Evolutionary conservation across 2,329 filamentous ascomycete species (phyloP).

Genomic region (Paecilomyces dactylethromorphus): DNA sequence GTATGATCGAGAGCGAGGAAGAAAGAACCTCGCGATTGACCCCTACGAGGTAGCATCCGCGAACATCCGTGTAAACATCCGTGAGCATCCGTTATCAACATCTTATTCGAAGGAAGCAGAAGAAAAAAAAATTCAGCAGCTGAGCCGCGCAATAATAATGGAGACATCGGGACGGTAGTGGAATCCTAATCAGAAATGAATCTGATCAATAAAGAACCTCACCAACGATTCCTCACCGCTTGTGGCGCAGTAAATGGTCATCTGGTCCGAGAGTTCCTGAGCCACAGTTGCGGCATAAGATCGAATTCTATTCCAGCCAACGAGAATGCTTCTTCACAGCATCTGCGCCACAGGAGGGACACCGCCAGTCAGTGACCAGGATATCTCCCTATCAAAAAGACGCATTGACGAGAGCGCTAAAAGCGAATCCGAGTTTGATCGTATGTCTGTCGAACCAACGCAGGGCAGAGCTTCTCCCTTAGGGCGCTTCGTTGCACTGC

Average conservation of each 20-base stretch:
- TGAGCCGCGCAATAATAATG: neutral
- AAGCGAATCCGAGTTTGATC: neutral
- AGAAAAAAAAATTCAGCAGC: too few species aligned
- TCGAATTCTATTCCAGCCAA: constrained; percentile 13
- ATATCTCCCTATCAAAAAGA: neutral
- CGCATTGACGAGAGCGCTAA: neutral
- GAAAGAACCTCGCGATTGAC: too few species aligned
- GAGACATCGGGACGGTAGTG: too few species aligned
- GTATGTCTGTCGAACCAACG: neutral
- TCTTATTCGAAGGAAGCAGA: too few species aligned
- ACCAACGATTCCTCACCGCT: neutral
- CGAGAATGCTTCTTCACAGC: constrained; percentile 4
- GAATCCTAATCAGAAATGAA: neutral
- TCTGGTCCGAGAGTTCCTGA: constrained; percentile 5
- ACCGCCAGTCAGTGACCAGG: neutral
- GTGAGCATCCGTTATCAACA: too few species aligned
- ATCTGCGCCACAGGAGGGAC: neutral
- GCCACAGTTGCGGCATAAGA: constrained; percentile 27
- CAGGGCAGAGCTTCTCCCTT: neutral
- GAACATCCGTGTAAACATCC: too few species aligned
- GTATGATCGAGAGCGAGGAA: too few species aligned
- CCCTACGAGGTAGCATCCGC: too few species aligned
- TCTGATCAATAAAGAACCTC: neutral
- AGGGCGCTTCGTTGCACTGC: neutral
- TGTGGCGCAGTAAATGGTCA: neutral